Percentiles rank a stretch among this genome's conserved stretches.
Evolutionary conservation across 2,329 filamentous ascomycete genomes (phyloP).

Genomic region (Pseudonectria buxi): DNA sequence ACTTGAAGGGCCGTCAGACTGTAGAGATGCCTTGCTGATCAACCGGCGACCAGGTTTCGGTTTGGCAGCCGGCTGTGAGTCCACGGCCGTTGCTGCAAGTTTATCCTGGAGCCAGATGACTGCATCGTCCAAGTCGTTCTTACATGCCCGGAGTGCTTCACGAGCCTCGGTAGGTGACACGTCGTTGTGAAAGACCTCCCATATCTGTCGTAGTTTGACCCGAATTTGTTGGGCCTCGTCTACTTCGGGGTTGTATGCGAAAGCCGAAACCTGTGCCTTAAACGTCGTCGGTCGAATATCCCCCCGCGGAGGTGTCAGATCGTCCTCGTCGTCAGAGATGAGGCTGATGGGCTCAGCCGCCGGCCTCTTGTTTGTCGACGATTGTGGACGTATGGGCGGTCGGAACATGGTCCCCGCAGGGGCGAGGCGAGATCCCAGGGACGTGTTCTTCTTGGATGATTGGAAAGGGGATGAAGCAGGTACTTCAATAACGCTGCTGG

Average conservation of each 20-base stretch:
- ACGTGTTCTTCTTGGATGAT: conserved; percentile 23
- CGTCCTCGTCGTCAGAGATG: conserved; percentile 42
- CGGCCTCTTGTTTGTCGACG: conserved; percentile 28
- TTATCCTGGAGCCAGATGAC: conserved; percentile 24
- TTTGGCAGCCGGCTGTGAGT: conserved; percentile 5
- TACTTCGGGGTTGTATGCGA: conserved; percentile 42
- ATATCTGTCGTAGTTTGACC: conserved; percentile 30
- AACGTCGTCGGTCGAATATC: conserved; percentile 58
- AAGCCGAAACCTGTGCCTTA: conserved; percentile 32
- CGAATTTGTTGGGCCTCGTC: conserved; percentile 31
- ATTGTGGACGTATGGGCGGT: conserved; percentile 32
- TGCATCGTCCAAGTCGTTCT: conserved; percentile 31
- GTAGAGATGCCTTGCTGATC: conserved; percentile 25
- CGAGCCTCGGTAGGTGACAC: conserved; percentile 25
- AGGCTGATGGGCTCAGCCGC: conserved; percentile 39
- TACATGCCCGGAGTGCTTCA: conserved; percentile 26
- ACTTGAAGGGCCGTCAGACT: conserved; percentile 10
- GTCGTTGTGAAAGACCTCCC: conserved; percentile 26
- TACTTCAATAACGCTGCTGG: conserved; percentile 60
- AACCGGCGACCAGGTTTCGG: conserved; percentile 24
- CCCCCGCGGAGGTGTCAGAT: conserved; percentile 44
- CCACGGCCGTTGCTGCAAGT: conserved; percentile 1
- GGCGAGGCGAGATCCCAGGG: conserved; percentile 56
- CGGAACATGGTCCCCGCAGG: conserved; percentile 69
- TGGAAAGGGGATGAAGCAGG: conserved; percentile 79